Conservation (phyloP, 805 yeast genomes). For the Yarrowia sp. region DNA sequence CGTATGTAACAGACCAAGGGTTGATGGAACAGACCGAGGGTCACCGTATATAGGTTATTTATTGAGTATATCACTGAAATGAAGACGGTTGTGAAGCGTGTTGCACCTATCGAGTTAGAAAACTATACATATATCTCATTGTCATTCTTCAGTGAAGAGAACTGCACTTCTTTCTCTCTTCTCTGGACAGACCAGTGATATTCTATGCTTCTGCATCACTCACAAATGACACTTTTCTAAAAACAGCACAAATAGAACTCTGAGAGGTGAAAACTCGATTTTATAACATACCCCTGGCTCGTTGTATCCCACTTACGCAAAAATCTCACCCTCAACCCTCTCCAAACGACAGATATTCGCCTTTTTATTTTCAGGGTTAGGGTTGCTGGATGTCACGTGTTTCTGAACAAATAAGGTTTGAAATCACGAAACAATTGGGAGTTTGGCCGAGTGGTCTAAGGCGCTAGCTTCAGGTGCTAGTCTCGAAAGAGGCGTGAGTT, state of each 20-base stretch:
- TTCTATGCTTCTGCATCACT: too few relatives aligned
- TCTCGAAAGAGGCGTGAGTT: constrained; percentile 31
- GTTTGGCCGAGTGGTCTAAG: constrained; percentile 24
- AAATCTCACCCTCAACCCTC: neutral
- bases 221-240: neutral
- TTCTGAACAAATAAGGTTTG: neutral
- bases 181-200: too few relatives aligned
- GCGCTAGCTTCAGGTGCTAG: constrained; percentile 25
- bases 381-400: neutral
- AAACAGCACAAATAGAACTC: neutral
- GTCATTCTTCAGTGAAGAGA: too few relatives aligned
- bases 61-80: neutral
- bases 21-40: too few relatives aligned
- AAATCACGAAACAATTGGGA: neutral
- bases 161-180: too few relatives aligned
- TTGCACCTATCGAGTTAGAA: too few relatives aligned
- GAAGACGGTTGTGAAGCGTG: too few relatives aligned
- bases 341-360: neutral
- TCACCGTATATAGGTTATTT: constrained; percentile 8
- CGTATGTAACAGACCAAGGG: too few relatives aligned
- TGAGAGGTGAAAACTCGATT: too few relatives aligned
- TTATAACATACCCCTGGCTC: neutral
- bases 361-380: neutral
- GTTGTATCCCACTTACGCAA: neutral
- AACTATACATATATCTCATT: too few relatives aligned